phyloP scores from a whole-genome alignment of 73 alveolate genomes.

The Paramecium biaurelia region DNA sequence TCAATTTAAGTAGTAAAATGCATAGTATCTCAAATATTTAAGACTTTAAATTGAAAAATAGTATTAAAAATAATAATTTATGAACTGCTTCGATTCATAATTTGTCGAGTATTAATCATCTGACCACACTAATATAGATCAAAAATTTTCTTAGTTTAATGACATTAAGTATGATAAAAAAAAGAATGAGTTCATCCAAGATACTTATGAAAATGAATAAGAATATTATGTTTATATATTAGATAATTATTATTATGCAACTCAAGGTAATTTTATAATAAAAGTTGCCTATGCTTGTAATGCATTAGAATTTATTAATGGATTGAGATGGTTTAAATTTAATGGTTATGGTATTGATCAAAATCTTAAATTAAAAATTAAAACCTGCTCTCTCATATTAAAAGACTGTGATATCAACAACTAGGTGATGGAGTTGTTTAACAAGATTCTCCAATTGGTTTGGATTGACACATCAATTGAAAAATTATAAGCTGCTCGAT shows the following conservation, averaged over 20 bases:
- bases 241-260: not conserved
- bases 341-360: not conserved
- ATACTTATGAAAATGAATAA: not conserved
- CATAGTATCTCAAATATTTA: not conserved
- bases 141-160: not conserved
- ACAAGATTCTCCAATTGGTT: not conserved
- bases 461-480: not conserved
- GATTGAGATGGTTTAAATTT: not conserved
- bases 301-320: not conserved
- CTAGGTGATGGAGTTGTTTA: not conserved
- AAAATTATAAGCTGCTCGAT: conserved; percentile 14
- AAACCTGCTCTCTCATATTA: not conserved
- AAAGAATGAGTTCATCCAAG: not conserved
- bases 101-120: not conserved
- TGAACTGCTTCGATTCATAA: not conserved
- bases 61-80: not conserved
- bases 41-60: not conserved
- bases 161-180: not conserved
- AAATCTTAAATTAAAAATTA: not conserved
- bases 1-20: not conserved
- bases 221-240: not conserved
- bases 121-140: not conserved
- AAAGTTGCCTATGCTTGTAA: not conserved
- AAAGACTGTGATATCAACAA: not conserved
- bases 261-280: not conserved